A percentile compares a stretch with the other conserved stretches of the same genome.
Conservation (phyloP, 2,329 filamentous ascomycete genomes). For the Zymoseptoria ardabiliae region DNA sequence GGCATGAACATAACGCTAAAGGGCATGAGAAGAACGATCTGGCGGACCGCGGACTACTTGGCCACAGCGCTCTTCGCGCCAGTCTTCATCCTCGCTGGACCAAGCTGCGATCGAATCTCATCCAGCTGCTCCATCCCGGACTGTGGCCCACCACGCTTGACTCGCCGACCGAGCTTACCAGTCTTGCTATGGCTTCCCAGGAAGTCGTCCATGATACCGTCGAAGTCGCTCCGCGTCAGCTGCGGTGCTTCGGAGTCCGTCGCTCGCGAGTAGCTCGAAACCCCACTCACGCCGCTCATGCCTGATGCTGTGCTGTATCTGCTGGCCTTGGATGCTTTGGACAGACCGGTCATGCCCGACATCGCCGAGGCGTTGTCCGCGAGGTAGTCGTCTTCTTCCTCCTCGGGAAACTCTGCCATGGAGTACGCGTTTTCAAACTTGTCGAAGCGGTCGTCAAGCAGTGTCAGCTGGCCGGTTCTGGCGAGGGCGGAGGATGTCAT, state of each 20-base stretch:
- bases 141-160: slow-evolving; percentile 71
- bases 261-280: slow-evolving; percentile 28
- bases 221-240: slow-evolving; percentile 69
- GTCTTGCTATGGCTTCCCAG: slow-evolving; percentile 64
- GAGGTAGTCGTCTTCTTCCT: slow-evolving; percentile 23
- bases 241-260: slow-evolving; percentile 35
- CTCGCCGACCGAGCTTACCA: slow-evolving; percentile 56
- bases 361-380: slow-evolving; percentile 39
- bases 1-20: not conserved
- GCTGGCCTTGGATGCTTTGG: slow-evolving; percentile 35
- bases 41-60: not conserved
- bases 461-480: slow-evolving; percentile 76
- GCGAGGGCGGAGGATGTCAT: slow-evolving; percentile 86
- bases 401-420: slow-evolving; percentile 30
- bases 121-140: slow-evolving; percentile 84
- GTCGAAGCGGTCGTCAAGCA: slow-evolving; percentile 87
- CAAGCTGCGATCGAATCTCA: slow-evolving; percentile 73
- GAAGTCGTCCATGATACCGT: slow-evolving; percentile 89
- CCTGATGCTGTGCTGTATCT: slow-evolving; percentile 30
- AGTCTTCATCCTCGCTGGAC: slow-evolving; percentile 29
- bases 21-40: not conserved
- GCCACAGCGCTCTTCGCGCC: not conserved
- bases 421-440: slow-evolving; percentile 75
- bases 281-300: slow-evolving; percentile 32
- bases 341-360: slow-evolving; percentile 46